Evolutionary conservation across 2,329 filamentous ascomycete species (phyloP).

Genomic region (Trichophaea hybrida): DNA sequence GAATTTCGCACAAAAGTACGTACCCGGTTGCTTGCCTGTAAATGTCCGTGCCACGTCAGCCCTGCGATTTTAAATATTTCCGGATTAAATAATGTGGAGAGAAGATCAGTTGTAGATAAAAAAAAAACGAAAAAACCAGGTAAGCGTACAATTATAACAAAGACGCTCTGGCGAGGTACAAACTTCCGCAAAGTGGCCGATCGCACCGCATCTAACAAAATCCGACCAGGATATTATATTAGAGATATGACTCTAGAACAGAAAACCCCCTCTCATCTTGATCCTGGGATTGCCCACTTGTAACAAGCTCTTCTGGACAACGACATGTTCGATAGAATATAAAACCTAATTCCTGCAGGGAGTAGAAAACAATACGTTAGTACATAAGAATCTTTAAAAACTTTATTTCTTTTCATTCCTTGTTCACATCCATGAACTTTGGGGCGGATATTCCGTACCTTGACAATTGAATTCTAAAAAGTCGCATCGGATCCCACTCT

Average conservation of each 20-base stretch:
- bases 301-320: constrained; percentile 29
- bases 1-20: constrained; percentile 10
- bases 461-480: constrained; percentile 5
- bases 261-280: constrained; percentile 8
- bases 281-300: constrained; percentile 22
- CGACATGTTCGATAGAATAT: constrained; percentile 20
- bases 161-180: constrained; percentile 96
- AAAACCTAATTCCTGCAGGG: constrained; percentile 7
- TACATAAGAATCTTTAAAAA: background rate
- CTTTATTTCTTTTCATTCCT: background rate
- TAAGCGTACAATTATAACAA: constrained; percentile 88
- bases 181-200: constrained; percentile 44
- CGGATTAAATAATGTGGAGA: background rate
- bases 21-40: constrained; percentile 66
- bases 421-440: background rate
- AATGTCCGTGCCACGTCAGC: constrained; percentile 23
- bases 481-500: constrained; percentile 5
- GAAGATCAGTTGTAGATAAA: background rate
- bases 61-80: background rate
- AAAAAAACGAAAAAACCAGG: constrained; percentile 3
- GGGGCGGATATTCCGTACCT: background rate
- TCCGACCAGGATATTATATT: constrained; percentile 23
- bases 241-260: constrained; percentile 32
- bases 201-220: constrained; percentile 37
- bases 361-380: constrained; percentile 5